These are phyloP conservation scores for Nakaseomyces uthaithaninus DNA, from an alignment of 1,139 yeast genomes.

Conservation along the genomic window DNA sequence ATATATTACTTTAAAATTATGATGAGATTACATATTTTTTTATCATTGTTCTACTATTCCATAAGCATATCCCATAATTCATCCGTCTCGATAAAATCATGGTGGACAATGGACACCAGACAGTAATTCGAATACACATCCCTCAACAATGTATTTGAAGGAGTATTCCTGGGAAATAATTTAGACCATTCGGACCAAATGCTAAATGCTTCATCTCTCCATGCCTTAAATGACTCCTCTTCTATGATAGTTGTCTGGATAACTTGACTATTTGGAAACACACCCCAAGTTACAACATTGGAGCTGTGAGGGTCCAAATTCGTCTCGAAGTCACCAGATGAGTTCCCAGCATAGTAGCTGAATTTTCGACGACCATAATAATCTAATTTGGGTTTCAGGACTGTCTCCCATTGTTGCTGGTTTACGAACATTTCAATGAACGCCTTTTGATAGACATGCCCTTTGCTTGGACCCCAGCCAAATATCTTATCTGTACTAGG, in stretches of 20 bases:
- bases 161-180: conserved; percentile 44
- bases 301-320: conserved; percentile 44
- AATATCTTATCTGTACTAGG: conserved; percentile 74
- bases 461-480: conserved; percentile 95
- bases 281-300: conserved; percentile 94
- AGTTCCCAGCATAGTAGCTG: conserved; percentile 62
- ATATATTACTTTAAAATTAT: too few relatives aligned
- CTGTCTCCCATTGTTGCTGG: conserved; percentile 55
- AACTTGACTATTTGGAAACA: conserved; percentile 78
- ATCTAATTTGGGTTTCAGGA: conserved; percentile 46
- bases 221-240: conserved; percentile 78
- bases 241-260: conserved; percentile 85
- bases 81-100: conserved; percentile 65
- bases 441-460: conserved; percentile 86
- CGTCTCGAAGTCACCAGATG: conserved; percentile 48
- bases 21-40: conserved; percentile 3
- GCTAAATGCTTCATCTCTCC: conserved; percentile 90
- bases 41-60: too few relatives aligned
- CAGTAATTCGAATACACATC: conserved; percentile 54
- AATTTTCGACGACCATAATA: conserved; percentile 33
- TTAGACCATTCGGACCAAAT: conserved; percentile 91
- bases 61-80: conserved; percentile 68
- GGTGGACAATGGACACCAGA: conserved; percentile 78
- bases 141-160: conserved; percentile 53
- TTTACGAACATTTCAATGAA: conserved; percentile 83